Evolutionary conservation across 495 filamentous ascomycete genomes (phyloP).

Genomic region (Annulohypoxylon moriforme): DNA sequence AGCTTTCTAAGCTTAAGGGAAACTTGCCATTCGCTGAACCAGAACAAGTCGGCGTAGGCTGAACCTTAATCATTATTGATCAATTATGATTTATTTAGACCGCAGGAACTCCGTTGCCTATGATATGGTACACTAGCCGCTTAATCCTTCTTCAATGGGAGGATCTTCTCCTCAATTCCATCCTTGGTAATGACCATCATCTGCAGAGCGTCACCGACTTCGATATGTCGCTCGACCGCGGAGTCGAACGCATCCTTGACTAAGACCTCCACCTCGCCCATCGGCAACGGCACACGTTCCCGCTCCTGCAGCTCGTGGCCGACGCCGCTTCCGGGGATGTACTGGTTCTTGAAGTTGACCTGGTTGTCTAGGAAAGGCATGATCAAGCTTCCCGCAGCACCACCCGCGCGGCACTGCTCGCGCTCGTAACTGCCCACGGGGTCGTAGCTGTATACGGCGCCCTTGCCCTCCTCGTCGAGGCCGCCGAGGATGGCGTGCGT

Average conservation of each 20-base stretch:
- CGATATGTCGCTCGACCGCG: conserved; percentile 97
- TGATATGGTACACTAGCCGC: conserved; percentile 42
- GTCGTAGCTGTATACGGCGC: conserved; percentile 96
- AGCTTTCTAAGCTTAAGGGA: background rate
- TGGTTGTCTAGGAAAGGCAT: conserved; percentile 99
- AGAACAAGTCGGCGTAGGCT: background rate
- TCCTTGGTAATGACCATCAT: conserved; percentile 90
- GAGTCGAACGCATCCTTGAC: conserved; percentile 98
- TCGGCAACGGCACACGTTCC: conserved; percentile 71
- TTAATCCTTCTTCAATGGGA: conserved; percentile 91
- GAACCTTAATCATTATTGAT: background rate
- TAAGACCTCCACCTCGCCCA: conserved; percentile 79
- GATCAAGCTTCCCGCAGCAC: conserved; percentile 94
- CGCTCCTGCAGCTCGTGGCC: conserved; percentile 82
- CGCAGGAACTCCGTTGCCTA: conserved; percentile 36
- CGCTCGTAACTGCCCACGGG: conserved; percentile 96
- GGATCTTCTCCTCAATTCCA: conserved; percentile 86
- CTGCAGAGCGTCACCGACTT: conserved; percentile 96
- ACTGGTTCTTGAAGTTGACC: conserved; percentile 99
- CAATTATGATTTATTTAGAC: conserved; percentile 39
- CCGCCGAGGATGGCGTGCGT: conserved; percentile 92
- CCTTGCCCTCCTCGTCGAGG: conserved; percentile 93
- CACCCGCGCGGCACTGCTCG: conserved; percentile 93
- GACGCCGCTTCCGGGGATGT: conserved; percentile 85
- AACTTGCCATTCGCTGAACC: background rate